Evolutionary conservation across 768 basidiomycete species (phyloP).

Genomic region (Thelephora ganbajun): DNA sequence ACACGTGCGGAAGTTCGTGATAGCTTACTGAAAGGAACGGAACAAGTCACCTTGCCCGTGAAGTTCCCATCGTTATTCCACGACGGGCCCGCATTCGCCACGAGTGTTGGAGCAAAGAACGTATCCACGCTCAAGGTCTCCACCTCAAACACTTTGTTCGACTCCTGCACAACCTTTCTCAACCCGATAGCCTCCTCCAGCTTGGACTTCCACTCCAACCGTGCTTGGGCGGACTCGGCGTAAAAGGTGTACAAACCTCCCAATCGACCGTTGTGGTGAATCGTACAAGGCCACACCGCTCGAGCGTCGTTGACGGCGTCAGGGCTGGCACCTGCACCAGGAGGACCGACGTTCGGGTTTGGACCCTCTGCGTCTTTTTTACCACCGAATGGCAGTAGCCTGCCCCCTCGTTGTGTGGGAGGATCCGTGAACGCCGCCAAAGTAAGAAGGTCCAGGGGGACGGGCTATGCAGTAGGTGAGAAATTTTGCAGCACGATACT

Average conservation of each 20-base stretch:
- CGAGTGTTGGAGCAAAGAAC: conserved; percentile 56
- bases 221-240: too few species aligned
- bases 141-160: conserved; percentile 76
- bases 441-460: too few species aligned
- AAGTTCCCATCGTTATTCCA: too few species aligned
- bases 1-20: too few species aligned
- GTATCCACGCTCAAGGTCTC: conserved; percentile 85
- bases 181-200: too few species aligned
- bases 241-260: conserved; percentile 84
- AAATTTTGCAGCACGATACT: conserved; percentile 56
- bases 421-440: conserved; percentile 72
- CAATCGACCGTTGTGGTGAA: conserved; percentile 78
- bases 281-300: conserved; percentile 74
- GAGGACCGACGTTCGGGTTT: too few species aligned
- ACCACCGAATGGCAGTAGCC: conserved; percentile 55
- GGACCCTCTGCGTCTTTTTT: too few species aligned
- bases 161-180: too few species aligned
- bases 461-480: background rate
- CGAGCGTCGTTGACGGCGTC: conserved; percentile 48
- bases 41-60: too few species aligned
- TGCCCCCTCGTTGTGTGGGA: conserved; percentile 59
- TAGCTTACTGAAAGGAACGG: too few species aligned
- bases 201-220: too few species aligned
- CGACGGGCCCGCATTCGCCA: conserved; percentile 39
- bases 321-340: too few species aligned